Evolutionary conservation across 2,329 filamentous ascomycete genomes (phyloP).

Genomic region (Arthrobotrys iridis): DNA sequence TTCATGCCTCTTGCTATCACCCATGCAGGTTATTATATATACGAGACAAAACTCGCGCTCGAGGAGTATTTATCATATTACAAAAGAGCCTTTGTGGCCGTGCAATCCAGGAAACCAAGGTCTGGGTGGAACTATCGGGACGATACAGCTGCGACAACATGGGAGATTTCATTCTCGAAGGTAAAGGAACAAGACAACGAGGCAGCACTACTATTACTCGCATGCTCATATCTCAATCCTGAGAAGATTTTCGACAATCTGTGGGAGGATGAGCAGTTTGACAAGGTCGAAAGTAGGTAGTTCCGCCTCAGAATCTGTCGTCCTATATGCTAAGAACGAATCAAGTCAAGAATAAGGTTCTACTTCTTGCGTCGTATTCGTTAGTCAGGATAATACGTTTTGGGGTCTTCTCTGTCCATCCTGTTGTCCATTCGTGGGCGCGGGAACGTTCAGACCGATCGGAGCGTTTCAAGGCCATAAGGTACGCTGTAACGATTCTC

Average conservation of each 20-base stretch:
- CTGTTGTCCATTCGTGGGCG: slow-evolving; percentile 54
- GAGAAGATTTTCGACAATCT: slow-evolving; percentile 53
- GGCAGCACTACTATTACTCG: slow-evolving; percentile 46
- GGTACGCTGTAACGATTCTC: neutral
- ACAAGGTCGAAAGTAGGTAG: neutral
- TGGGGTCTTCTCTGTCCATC: slow-evolving; percentile 44
- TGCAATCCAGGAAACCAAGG: slow-evolving; percentile 21
- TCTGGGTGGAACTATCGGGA: slow-evolving; percentile 24
- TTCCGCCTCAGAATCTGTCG: neutral
- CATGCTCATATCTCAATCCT: slow-evolving; percentile 25
- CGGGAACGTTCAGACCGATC: slow-evolving; percentile 16
- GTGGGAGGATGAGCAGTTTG: neutral
- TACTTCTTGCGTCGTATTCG: slow-evolving; percentile 34
- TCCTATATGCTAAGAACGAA: slow-evolving; percentile 16
- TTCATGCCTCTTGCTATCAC: too few relatives aligned
- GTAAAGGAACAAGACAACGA: slow-evolving; percentile 26
- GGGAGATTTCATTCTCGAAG: too few relatives aligned
- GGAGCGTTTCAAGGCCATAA: neutral
- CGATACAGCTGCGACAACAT: slow-evolving; percentile 45
- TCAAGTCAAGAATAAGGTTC: slow-evolving; percentile 10
- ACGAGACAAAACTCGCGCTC: slow-evolving; percentile 28
- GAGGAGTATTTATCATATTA: slow-evolving; percentile 41
- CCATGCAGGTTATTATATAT: slow-evolving; percentile 40
- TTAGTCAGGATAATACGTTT: neutral
- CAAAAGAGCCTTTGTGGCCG: slow-evolving; percentile 29